Percentiles rank a stretch among this genome's conserved stretches.
Evolutionary conservation across 176 grass and related monocot species (phyloP).

Genomic region (Carex scoparia): DNA sequence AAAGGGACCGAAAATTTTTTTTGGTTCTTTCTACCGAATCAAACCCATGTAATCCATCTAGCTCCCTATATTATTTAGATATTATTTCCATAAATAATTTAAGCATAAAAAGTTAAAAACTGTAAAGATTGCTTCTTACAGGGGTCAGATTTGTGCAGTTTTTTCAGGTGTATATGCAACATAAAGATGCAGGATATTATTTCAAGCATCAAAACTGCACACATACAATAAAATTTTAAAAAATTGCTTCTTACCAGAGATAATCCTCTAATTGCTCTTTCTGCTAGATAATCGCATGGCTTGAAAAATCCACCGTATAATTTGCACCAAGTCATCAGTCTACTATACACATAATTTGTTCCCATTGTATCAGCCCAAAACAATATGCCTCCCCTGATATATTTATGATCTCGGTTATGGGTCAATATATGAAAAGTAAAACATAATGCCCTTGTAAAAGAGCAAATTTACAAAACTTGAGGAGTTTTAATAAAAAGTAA

Average conservation of each 20-base stretch:
- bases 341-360: conserved; percentile 38
- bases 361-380: conserved; percentile 58
- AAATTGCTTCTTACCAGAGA: conserved; percentile 42
- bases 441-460: no score
- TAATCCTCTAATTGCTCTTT: conserved; percentile 28
- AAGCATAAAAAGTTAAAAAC: background rate
- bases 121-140: no score
- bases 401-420: background rate
- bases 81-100: no score
- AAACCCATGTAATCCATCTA: no score
- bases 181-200: background rate
- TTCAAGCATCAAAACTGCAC: background rate
- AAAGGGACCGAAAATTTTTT: no score
- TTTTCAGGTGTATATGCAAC: background rate
- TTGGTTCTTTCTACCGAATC: background rate
- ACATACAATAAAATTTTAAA: background rate
- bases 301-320: conserved; percentile 54
- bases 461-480: background rate
- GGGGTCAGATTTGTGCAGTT: background rate
- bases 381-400: conserved; percentile 58
- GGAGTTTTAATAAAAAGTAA: conserved; percentile 11
- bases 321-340: conserved; percentile 40
- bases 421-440: no score
- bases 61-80: no score
- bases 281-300: conserved; percentile 48